phyloP scores from a whole-genome alignment of 441 rosid species.

The Breynia disticha region DNA sequence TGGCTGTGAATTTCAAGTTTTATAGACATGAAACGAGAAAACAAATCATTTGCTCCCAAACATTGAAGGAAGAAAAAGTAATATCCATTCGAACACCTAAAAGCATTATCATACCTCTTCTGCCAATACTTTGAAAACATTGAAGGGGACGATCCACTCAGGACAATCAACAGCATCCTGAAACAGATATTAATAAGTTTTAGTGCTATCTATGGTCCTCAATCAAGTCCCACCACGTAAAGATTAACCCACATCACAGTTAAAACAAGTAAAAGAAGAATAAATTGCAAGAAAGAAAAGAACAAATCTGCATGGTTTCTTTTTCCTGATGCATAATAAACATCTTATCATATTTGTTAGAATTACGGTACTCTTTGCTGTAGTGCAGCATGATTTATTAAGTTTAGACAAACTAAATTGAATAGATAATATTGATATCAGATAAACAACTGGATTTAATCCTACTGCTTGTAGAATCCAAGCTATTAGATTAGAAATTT shows the following conservation, averaged over 20 bases:
- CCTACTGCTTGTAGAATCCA: no score
- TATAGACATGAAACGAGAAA: neutral
- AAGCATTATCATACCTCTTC: slow-evolving; percentile 56
- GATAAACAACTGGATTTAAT: no score
- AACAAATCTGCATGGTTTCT: no score
- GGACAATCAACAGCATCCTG: slow-evolving; percentile 99
- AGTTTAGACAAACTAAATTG: no score
- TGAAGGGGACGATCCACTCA: slow-evolving; percentile 94
- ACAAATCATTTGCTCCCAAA: neutral
- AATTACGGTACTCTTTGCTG: no score
- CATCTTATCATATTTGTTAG: no score
- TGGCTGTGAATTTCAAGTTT: no score
- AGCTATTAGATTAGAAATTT: neutral
- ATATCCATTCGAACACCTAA: neutral
- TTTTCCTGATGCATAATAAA: neutral
- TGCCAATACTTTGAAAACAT: slow-evolving; percentile 79
- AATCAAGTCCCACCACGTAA: neutral
- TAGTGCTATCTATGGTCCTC: neutral
- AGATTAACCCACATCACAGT: neutral
- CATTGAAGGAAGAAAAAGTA: neutral
- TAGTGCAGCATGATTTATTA: no score
- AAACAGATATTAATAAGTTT: slow-evolving; percentile 7
- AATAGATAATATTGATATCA: no score
- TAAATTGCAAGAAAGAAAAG: neutral
- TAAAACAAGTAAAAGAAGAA: neutral